Percentiles rank a stretch among this genome's conserved stretches.
Evolutionary conservation across 768 basidiomycete genomes (phyloP).

Genomic region (Calocera viscosa): DNA sequence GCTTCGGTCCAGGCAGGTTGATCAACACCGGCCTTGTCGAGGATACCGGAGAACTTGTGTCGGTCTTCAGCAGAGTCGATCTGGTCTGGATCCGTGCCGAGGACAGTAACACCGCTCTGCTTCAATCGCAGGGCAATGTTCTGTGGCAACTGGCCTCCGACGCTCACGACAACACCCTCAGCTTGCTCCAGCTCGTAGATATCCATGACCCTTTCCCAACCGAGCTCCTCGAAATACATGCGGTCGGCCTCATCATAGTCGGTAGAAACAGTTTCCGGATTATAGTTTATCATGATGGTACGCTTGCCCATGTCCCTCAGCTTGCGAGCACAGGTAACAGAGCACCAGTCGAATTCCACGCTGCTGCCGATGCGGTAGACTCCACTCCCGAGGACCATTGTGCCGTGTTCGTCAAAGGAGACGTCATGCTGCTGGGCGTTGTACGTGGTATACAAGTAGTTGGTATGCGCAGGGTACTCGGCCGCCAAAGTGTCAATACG

Average conservation of each 20-base stretch:
- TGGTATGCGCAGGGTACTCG: slow-evolving; percentile 96
- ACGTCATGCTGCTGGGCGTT: slow-evolving; percentile 94
- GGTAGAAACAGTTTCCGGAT: slow-evolving; percentile 97
- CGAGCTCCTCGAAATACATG: slow-evolving; percentile 96
- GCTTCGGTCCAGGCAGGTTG: slow-evolving; percentile 96
- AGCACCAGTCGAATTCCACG: slow-evolving; percentile 99
- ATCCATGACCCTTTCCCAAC: slow-evolving; percentile 98
- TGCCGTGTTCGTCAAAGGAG: slow-evolving; percentile 89
- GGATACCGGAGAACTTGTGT: slow-evolving; percentile 95
- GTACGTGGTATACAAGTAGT: slow-evolving; percentile 99
- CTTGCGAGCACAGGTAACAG: slow-evolving; percentile 93
- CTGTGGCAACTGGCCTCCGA: slow-evolving; percentile 98
- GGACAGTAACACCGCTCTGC: slow-evolving; percentile 76
- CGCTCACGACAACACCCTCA: slow-evolving; percentile 88
- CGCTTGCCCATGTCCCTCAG: slow-evolving; percentile 83
- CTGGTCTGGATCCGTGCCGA: slow-evolving; percentile 88
- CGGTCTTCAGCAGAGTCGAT: slow-evolving; percentile 98
- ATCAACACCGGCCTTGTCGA: slow-evolving; percentile 89
- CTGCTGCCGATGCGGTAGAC: slow-evolving; percentile 97
- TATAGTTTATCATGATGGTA: slow-evolving; percentile 99
- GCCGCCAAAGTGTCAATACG: slow-evolving; percentile 98
- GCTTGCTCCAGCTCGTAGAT: slow-evolving; percentile 94
- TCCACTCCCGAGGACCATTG: slow-evolving; percentile 97
- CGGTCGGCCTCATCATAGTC: slow-evolving; percentile 99
- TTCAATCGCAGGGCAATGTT: slow-evolving; percentile 96